phyloP scores from a whole-genome alignment of 176 grass and related monocot genomes.

The Poa pratensis region DNA sequence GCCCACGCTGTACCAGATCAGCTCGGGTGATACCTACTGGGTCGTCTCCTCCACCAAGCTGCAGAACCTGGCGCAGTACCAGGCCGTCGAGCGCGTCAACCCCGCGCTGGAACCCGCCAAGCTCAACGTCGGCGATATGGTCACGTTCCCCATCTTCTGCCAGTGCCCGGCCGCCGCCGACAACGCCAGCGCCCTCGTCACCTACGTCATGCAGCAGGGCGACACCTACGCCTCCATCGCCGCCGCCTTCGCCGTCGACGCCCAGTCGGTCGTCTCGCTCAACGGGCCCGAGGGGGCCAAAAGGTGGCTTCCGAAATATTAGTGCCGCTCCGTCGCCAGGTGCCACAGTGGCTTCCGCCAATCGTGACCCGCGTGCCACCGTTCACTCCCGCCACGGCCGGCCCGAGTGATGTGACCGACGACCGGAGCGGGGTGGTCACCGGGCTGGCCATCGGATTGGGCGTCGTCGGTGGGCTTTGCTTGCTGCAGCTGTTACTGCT shows the following conservation, averaged over 20 bases:
- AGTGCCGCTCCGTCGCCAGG: constrained; percentile 60
- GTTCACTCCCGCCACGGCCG: constrained; percentile 47
- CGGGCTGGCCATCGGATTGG: constrained; percentile 65
- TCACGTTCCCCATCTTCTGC: constrained; percentile 90
- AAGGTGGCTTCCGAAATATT: constrained; percentile 50
- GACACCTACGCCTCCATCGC: constrained; percentile 83
- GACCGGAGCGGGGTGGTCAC: constrained; percentile 62
- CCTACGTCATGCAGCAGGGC: constrained; percentile 80
- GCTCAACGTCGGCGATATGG: constrained; percentile 59
- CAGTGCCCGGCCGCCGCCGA: constrained; percentile 61
- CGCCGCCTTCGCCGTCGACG: constrained; percentile 55
- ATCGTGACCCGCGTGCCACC: constrained; percentile 51
- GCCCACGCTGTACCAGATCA: constrained; percentile 67
- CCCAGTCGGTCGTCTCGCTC: constrained; percentile 60
- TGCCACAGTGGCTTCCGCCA: constrained; percentile 58
- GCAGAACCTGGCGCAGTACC: constrained; percentile 79
- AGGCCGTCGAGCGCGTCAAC: constrained; percentile 78
- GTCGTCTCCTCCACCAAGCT: constrained; percentile 66
- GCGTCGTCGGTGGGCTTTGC: constrained; percentile 58
- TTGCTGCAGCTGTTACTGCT: constrained; percentile 63
- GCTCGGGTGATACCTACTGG: constrained; percentile 62
- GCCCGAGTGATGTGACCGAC: background rate
- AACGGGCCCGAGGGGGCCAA: constrained; percentile 68
- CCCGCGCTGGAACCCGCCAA: constrained; percentile 56
- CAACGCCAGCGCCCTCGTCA: constrained; percentile 60